Base-by-base conservation (phyloP, 1,284 basidiomycete genomes). In the Ganoderma meredithae region DNA sequence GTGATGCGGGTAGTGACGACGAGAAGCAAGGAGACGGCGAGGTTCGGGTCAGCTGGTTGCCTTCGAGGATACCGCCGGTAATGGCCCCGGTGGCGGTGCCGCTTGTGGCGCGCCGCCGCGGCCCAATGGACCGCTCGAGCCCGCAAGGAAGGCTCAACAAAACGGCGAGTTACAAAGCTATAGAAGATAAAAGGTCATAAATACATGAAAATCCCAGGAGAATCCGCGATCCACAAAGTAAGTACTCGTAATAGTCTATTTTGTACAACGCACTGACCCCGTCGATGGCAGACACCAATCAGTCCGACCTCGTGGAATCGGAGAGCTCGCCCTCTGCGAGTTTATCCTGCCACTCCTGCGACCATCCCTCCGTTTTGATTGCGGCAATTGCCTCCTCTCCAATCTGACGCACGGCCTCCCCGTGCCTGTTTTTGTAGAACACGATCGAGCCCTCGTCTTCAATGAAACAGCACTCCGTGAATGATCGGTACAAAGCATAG, bases 381-480 rank as follows among this genome's bases (percentile, higher is more conserved):
- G 52, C 62, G 33, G 56, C 41, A 13, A 76, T 63, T 27, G 68
- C 66, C 19, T 62, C 66, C 12, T 72, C 61, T 33, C 74, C 74
- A 7, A 78, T 67, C 33, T 70, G 67, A 5, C 79, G 71, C 27
- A 67, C 72, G 7, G 75, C 66, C 43, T 74, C 64, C 17, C 93
- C 93, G 31, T 85, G 73, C 60, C 82, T 83, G 79, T 95, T 90
- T 81, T 90, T 91, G 84, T 89, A 95, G 81, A 95, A 95, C 25
- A 91, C 85, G 73, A 94, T 85, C 67, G 90, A 87, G 62, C 90
- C 91, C 70, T 90, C 87, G 73, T 93, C 90, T 76, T 94, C 92
- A 67, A 94, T 86, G 81, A 90, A 93, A 76, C 81, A 55, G 72
- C 78, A 84, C 62, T 84, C 76, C 36, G 81, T 81, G 73, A 80